Conservation (phyloP, 352 stramenopile species). For the Albugo laibachii region DNA sequence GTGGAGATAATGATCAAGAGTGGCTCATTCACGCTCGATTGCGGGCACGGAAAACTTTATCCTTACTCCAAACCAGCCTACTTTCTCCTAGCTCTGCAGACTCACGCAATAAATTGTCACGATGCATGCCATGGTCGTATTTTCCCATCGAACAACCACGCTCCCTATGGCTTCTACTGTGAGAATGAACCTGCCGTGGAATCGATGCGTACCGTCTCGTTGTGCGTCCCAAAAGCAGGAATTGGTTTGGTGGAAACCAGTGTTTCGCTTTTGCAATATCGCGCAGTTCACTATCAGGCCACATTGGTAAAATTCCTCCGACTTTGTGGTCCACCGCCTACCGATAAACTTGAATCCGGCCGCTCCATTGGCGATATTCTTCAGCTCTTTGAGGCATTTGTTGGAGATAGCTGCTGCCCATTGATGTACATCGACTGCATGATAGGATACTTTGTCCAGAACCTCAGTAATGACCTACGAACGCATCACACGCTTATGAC, state of each 20-base stretch:
- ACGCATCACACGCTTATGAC: too few relatives aligned
- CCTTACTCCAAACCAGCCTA: too few relatives aligned
- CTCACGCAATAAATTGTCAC: constrained; percentile 55
- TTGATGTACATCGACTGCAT: constrained; percentile 56
- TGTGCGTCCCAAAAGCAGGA: constrained; percentile 76
- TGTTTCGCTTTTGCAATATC: constrained; percentile 79
- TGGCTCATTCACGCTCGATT: too few relatives aligned
- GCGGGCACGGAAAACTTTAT: too few relatives aligned
- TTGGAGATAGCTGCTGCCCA: constrained; percentile 65
- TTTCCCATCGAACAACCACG: constrained; percentile 27
- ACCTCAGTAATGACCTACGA: constrained; percentile 50
- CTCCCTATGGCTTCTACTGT: constrained; percentile 11
- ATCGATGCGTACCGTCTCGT: constrained; percentile 33
- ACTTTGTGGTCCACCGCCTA: constrained; percentile 7
- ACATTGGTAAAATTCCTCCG: background rate
- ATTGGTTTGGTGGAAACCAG: constrained; percentile 71
- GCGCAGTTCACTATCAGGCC: constrained; percentile 48
- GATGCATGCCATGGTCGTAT: constrained; percentile 48
- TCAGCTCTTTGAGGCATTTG: constrained; percentile 66
- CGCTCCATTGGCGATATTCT: constrained; percentile 59
- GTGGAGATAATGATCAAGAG: too few relatives aligned
- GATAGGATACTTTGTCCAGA: constrained; percentile 40
- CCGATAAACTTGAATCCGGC: constrained; percentile 81
- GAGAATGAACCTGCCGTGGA: constrained; percentile 44
- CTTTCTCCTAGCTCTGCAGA: constrained; percentile 12